A percentile compares a stretch with the other conserved stretches of the same genome.
These are phyloP conservation scores for Mycena sanguinolenta DNA, from an alignment of 768 basidiomycete genomes.

Conservation along the genomic window DNA sequence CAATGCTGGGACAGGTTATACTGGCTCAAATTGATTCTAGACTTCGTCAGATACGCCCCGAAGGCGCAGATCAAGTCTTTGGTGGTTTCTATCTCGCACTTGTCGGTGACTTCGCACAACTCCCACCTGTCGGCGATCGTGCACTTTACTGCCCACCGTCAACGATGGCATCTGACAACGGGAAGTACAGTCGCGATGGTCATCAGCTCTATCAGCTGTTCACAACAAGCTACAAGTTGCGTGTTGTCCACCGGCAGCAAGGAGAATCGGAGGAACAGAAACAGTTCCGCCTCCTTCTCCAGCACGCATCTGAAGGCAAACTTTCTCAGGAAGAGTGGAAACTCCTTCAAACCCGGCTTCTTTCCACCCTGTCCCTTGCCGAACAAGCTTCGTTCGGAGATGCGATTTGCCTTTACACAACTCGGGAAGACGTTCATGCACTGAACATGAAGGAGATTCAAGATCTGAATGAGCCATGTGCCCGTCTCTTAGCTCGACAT, in stretches of 20 bases:
- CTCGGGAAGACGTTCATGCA: constrained; percentile 18
- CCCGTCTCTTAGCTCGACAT: constrained; percentile 26
- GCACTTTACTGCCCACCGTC: constrained; percentile 22
- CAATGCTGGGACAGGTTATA: constrained; percentile 18
- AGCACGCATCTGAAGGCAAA: constrained; percentile 25
- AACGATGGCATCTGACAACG: neutral
- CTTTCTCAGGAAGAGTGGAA: neutral
- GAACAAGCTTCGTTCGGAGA: constrained; percentile 9
- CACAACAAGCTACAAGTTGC: constrained; percentile 15
- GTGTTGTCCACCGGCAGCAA: constrained; percentile 23
- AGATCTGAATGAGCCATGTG: constrained; percentile 21
- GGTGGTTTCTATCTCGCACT: constrained; percentile 22
- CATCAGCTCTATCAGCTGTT: constrained; percentile 23
- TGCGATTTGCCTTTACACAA: constrained; percentile 26
- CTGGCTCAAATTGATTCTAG: constrained; percentile 25
- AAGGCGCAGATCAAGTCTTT: neutral
- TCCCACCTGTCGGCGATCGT: constrained; percentile 30
- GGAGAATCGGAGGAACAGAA: constrained; percentile 20
- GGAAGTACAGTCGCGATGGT: neutral
- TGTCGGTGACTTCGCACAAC: constrained; percentile 32
- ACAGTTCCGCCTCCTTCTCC: constrained; percentile 2
- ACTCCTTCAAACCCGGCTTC: neutral
- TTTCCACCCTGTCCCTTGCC: neutral
- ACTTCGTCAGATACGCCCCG: constrained; percentile 23
- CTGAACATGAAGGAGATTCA: constrained; percentile 21